Conservation (phyloP, 2,329 filamentous ascomycete species). For the Neofusicoccum umdonicola region DNA sequence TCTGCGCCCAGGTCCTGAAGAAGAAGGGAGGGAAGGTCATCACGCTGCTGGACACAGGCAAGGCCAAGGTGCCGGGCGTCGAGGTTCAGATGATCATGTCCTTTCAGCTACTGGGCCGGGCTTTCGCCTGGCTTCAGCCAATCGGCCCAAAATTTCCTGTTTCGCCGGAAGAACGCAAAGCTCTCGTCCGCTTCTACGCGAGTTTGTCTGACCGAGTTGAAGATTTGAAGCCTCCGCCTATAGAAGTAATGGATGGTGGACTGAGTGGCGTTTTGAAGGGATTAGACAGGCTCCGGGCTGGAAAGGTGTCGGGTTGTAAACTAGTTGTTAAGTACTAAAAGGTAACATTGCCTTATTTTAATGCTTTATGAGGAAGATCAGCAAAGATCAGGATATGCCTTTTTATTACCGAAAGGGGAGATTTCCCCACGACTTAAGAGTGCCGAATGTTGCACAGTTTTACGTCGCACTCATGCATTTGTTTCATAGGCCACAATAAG, state of each 20-base stretch:
- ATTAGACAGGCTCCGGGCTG: slow-evolving; percentile 22
- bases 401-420: too few species aligned
- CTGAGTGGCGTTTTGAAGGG: slow-evolving; percentile 22
- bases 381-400: too few species aligned
- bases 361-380: too few species aligned
- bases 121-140: slow-evolving; percentile 28
- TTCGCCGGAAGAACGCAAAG: slow-evolving; percentile 24
- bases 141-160: slow-evolving; percentile 31
- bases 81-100: slow-evolving; percentile 25
- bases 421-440: too few species aligned
- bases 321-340: slow-evolving; percentile 14
- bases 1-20: not conserved
- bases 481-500: too few species aligned
- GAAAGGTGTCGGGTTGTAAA: slow-evolving; percentile 25
- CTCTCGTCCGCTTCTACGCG: slow-evolving; percentile 24
- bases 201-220: slow-evolving; percentile 20
- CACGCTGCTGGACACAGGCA: slow-evolving; percentile 23
- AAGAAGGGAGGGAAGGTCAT: slow-evolving; percentile 31
- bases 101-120: slow-evolving; percentile 25
- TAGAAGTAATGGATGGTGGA: slow-evolving; percentile 12
- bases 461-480: too few species aligned
- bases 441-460: too few species aligned
- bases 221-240: slow-evolving; percentile 22
- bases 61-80: slow-evolving; percentile 22
- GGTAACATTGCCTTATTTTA: too few species aligned